These are phyloP conservation scores for Russula abietina DNA, from an alignment of 768 basidiomycete species.

Conservation along the genomic window DNA sequence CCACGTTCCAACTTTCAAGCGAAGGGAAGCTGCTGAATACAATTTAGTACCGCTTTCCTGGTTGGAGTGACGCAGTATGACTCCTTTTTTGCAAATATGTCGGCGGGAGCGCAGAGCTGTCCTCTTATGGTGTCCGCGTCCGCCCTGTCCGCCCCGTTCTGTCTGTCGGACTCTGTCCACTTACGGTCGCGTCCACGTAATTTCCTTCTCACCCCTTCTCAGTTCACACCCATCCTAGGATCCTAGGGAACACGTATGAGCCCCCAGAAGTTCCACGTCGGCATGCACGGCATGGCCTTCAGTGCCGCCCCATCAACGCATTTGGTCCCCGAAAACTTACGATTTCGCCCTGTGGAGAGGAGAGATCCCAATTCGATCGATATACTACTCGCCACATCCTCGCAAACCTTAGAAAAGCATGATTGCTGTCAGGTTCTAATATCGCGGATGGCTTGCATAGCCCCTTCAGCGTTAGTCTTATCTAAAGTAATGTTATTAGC, in stretches of 20 bases:
- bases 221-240: conserved; percentile 1
- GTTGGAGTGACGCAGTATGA: conserved; percentile 10
- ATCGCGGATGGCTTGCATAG: neutral
- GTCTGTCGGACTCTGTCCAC: too few relatives aligned
- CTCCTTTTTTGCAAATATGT: conserved; percentile 10
- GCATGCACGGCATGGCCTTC: neutral
- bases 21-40: neutral
- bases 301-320: neutral
- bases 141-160: neutral
- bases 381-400: neutral
- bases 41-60: conserved; percentile 4
- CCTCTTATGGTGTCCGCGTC: neutral
- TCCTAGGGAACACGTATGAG: neutral
- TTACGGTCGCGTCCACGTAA: neutral
- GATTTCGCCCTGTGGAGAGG: too few relatives aligned
- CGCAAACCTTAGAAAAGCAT: neutral
- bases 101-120: neutral
- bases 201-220: neutral
- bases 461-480: neutral
- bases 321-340: conserved; percentile 4
- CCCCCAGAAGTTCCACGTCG: neutral
- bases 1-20: neutral
- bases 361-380: neutral
- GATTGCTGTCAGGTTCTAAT: neutral
- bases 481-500: neutral